These are phyloP conservation scores for Meyerozyma guilliermondii DNA, from an alignment of 1,139 yeast species.

Conservation along the genomic window DNA sequence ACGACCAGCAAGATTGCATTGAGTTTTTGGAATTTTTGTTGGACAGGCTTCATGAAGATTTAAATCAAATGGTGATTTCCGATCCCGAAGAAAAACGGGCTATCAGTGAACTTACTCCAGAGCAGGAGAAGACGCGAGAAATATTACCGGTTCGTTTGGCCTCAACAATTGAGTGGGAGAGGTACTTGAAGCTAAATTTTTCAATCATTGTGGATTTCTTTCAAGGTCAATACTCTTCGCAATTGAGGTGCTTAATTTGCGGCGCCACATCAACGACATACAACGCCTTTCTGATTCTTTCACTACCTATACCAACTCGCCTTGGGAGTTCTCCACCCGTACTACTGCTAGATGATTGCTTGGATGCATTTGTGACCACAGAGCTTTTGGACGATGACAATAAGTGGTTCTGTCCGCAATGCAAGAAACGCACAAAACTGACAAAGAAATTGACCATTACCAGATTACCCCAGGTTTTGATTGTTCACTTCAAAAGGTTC, in stretches of 20 bases:
- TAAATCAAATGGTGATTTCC: conserved; percentile 52
- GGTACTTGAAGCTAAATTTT: conserved; percentile 78
- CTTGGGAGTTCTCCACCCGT: conserved; percentile 21
- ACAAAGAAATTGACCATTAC: conserved; percentile 67
- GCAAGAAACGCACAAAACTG: conserved; percentile 63
- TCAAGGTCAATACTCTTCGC: conserved; percentile 88
- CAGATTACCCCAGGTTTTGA: conserved; percentile 65
- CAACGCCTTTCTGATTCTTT: conserved; percentile 71
- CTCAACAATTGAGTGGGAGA: conserved; percentile 91
- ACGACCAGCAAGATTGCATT: conserved; percentile 90
- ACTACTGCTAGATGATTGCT: conserved; percentile 53
- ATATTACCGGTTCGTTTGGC: conserved; percentile 75
- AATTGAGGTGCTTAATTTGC: conserved; percentile 72
- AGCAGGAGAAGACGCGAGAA: conserved; percentile 75
- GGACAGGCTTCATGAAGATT: conserved; percentile 85
- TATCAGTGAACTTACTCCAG: conserved; percentile 52
- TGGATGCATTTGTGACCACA: conserved; percentile 60
- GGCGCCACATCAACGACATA: conserved; percentile 80
- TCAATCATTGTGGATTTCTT: conserved; percentile 81
- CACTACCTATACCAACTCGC: conserved; percentile 64
- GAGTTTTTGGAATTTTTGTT: conserved; percentile 81
- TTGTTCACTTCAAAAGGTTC: conserved; percentile 79
- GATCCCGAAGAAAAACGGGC: conserved; percentile 34
- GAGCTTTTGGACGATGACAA: conserved; percentile 77
- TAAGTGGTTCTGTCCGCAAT: conserved; percentile 85